These are phyloP conservation scores for Boletus semigastroideus DNA, from an alignment of 1,284 basidiomycete genomes.

Conservation along the genomic window DNA sequence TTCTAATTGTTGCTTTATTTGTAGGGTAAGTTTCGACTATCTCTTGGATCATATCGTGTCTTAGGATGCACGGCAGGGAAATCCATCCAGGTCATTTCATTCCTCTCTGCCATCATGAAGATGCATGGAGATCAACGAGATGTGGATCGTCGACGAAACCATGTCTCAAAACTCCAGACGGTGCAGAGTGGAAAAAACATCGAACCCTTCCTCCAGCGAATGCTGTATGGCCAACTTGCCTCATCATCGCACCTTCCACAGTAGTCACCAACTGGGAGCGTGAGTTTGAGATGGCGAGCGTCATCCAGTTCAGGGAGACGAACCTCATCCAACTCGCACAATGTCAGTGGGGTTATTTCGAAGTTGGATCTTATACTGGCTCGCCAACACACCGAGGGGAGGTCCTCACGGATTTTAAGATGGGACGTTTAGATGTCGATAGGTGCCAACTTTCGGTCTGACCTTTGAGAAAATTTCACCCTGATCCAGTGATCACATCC, in stretches of 20 bases:
- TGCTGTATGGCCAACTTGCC: constrained; percentile 73
- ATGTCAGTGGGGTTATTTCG: constrained; percentile 76
- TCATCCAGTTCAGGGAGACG: constrained; percentile 11
- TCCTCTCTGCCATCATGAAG: constrained; percentile 82
- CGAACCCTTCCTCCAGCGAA: constrained; percentile 63
- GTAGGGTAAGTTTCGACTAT: constrained; percentile 21
- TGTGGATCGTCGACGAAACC: constrained; percentile 55
- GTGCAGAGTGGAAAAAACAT: constrained; percentile 49
- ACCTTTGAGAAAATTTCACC: neutral
- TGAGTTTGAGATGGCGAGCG: constrained; percentile 67
- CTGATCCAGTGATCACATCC: constrained; percentile 60
- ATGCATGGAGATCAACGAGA: constrained; percentile 70
- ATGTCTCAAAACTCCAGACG: constrained; percentile 66
- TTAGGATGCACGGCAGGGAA: constrained; percentile 48
- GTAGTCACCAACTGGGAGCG: constrained; percentile 81
- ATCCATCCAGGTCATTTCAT: constrained; percentile 87
- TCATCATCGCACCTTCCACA: constrained; percentile 79
- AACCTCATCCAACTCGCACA: neutral
- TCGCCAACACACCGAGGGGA: constrained; percentile 46
- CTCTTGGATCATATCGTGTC: neutral
- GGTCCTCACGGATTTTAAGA: constrained; percentile 65
- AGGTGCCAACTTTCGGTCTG: constrained; percentile 27
- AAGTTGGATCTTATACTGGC: constrained; percentile 68
- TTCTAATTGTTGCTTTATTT: neutral
- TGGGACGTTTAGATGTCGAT: constrained; percentile 76